Evolutionary conservation across 148 eudicot genomes (phyloP), one percentile per base, ranked within the genome.

Genomic region (Gaultheria prostrata): DNA sequence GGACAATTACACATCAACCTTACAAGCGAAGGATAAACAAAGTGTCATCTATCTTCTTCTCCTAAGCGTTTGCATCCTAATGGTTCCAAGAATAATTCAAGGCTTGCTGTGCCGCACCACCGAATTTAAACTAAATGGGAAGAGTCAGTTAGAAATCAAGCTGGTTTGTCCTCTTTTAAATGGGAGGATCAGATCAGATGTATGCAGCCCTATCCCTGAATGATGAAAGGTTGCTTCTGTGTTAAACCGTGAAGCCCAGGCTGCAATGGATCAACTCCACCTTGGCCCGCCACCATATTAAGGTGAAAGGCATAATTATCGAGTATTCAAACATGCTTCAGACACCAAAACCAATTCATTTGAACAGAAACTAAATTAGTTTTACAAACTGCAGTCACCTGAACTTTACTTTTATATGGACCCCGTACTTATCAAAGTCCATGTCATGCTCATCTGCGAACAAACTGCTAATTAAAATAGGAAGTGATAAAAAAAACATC

Each of bases 351-450:
- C 51, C 53, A 70, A 71, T 53, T 35, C 32, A n/a, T 48, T 32
- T 51, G 1, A 61, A 50, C 2, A 45, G 8, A 77, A 76, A 77
- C 50, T 35, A 17, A 84, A 12, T 45, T 78, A 65, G 65, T 81
- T 1, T 48, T 30, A 32, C 35, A 4, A 90, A 85, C 17, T 59
- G 71, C 74, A 77, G 75, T 83, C 87, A 94, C 99, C 99, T 97
- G 92, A 97, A 97, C 87, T 97, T 94, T 33, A 97, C 99, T 94
- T 93, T 97, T 63, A 97, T 91, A 84, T 93, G 91, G 82, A 97
- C 90, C 74, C 99, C 99, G 76, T 97, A 97, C 80, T 91, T 88
- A 82, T 91, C 93, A 51, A 93, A 97, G 82, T 97, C 97, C 87
- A 91, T 93, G 81, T 82, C 99, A 81, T 82, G 95, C 88, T 97